Base-by-base conservation (phyloP, 1,139 yeast genomes). In the Saccharomyces hybrid region DNA sequence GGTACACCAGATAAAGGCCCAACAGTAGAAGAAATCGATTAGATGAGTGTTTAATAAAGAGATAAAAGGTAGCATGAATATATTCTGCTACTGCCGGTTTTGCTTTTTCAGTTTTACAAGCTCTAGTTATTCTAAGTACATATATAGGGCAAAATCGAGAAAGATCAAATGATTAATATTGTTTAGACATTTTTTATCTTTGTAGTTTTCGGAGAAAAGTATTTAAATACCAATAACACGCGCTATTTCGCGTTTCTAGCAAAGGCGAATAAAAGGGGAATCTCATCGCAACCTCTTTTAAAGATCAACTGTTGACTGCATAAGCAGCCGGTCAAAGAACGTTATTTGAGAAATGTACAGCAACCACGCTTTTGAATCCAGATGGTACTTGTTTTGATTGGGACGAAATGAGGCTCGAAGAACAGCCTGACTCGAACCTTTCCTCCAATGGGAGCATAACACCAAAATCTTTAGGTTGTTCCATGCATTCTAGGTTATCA, bases 11-110 rank as follows among this genome's bases (percentile, higher is more conserved):
- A 72, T 50, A 64, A 72, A 57, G 88, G 87, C 53, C 88, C 88
- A 70, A 82, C 88, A 55, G 88, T 83, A 55, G 88, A 83, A 72
- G 88, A 83, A 73, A 88, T 83, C 65, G 88, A 83, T 70, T 83
- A 75, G 71, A 52, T 46, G 14, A 8, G 21, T 4, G 19, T 6
- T 34, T 7, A 9, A 34, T n/a, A 16, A 11, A 38, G 8, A 12
- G 24, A 16, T 38, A 12, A 16, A 5, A 14, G 9, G 3, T 12
- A 38, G n/a, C 44, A 9, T 19, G n/a, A 48, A 29, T 14, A 11
- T 29, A 27, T 47, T 47, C 8, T 26, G 19, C 31, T 29, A 8
- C 31, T 24, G 27, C 6, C 34, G 31, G 29, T 4, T 16, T 38
- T 8, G 26, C 19, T 19, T 16, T 8, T 38, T 8, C 24, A 7